Conservation (phyloP, 176 grass and related monocot genomes). For the Tillandsia fasciculata region DNA sequence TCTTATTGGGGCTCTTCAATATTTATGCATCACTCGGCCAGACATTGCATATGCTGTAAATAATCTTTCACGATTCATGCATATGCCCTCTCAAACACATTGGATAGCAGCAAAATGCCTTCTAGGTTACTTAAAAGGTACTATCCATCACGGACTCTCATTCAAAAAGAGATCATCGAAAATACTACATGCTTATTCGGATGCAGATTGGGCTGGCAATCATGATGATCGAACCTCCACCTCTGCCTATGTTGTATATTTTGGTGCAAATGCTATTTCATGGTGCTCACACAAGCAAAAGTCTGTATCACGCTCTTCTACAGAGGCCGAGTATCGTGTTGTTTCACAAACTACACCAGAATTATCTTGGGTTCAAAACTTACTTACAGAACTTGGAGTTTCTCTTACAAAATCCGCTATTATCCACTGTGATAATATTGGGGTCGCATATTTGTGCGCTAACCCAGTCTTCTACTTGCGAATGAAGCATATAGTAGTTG, state of each 20-base stretch:
- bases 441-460: background rate
- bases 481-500: constrained; percentile 8
- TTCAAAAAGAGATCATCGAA: background rate
- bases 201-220: constrained; percentile 5
- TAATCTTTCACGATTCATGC: constrained; percentile 1
- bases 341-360: background rate
- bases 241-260: background rate
- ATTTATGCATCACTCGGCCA: background rate
- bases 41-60: constrained; percentile 2
- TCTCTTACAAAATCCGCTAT: background rate
- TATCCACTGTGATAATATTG: constrained; percentile 14
- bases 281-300: constrained; percentile 17
- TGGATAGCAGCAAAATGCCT: constrained; percentile 2
- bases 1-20: background rate
- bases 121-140: constrained; percentile 7
- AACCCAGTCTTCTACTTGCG: constrained; percentile 4
- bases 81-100: background rate
- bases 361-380: constrained; percentile 2
- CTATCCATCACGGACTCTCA: background rate
- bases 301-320: background rate
- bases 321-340: background rate
- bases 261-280: background rate
- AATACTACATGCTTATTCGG: background rate
- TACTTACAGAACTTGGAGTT: background rate
- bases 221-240: background rate